phyloP scores from a whole-genome alignment of 129 eudicot species.

The Flaveria bidentis region DNA sequence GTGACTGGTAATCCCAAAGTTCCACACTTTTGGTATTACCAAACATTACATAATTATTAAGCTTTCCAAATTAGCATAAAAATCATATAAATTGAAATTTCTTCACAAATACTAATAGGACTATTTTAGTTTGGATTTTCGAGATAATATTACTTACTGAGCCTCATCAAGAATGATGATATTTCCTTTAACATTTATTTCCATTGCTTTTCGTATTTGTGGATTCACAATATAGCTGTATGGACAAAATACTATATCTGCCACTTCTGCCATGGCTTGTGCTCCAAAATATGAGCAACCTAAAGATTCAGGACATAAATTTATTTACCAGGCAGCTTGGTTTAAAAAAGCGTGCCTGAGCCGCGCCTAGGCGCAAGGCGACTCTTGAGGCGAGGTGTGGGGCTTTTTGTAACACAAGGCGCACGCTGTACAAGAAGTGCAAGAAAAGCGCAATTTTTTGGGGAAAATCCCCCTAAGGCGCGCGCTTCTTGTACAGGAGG shows the following conservation, averaged over 20 bases:
- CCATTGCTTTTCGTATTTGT: constrained; percentile 82
- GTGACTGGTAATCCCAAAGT: constrained; percentile 4
- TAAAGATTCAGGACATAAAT: constrained; percentile 32
- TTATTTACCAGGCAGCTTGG: constrained; percentile 2
- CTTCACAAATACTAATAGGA: neutral
- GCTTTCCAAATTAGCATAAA: neutral
- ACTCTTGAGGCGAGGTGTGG: too few species aligned
- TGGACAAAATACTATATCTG: constrained; percentile 85
- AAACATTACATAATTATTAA: constrained; percentile 16
- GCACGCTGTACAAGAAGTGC: too few species aligned
- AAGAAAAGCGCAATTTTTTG: too few species aligned
- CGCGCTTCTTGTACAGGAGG: too few species aligned
- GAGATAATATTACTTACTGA: constrained; percentile 62
- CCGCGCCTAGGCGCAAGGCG: too few species aligned
- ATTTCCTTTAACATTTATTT: constrained; percentile 68
- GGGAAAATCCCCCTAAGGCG: too few species aligned
- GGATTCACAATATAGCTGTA: constrained; percentile 86
- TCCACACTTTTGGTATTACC: constrained; percentile 15
- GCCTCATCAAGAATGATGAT: constrained; percentile 97
- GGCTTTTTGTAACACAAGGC: too few species aligned
- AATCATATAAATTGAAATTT: constrained; percentile 3
- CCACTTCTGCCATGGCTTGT: constrained; percentile 79
- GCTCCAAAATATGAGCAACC: constrained; percentile 95
- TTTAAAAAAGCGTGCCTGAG: too few species aligned
- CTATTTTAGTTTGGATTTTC: constrained; percentile 7